Conservation (phyloP, 306 rosid genomes). For the Dalbergia oliveri region DNA sequence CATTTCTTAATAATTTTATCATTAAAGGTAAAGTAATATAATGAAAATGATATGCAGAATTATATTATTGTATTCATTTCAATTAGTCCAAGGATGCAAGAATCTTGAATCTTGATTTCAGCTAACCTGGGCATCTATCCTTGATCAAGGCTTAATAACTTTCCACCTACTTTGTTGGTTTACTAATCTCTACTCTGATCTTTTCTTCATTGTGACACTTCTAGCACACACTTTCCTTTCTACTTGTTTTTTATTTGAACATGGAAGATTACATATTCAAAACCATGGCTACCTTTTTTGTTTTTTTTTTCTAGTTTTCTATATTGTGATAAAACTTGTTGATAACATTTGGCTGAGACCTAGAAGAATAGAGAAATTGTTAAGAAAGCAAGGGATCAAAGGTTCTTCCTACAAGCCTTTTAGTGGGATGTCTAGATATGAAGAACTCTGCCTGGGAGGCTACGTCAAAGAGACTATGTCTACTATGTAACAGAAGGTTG, state of each 20-base stretch:
- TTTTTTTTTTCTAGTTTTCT: conserved; percentile 16
- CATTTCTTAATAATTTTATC: no score
- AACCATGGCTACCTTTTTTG: conserved; percentile 28
- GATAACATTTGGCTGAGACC: conserved; percentile 55
- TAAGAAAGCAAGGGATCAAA: conserved; percentile 54
- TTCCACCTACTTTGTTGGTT: no score
- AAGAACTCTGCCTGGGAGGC: conserved; percentile 39
- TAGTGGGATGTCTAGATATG: conserved; percentile 52
- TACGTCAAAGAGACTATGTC: no score
- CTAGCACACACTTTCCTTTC: not conserved
- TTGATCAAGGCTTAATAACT: no score
- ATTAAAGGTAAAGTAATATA: no score
- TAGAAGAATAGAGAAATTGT: conserved; percentile 40
- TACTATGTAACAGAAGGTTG: no score
- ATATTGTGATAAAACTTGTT: conserved; percentile 35
- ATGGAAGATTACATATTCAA: conserved; percentile 49
- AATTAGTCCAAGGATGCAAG: no score
- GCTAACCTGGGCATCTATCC: no score
- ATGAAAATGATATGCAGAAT: not conserved
- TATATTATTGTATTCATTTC: no score
- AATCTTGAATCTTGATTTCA: no score
- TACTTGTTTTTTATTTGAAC: no score
- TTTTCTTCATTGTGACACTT: not conserved
- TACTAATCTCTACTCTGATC: not conserved
- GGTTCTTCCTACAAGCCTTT: conserved; percentile 56